Evolutionary conservation across 768 basidiomycete species (phyloP), one percentile per base, ranked within the genome.

Genomic region (Macrolepiota fuliginosa): DNA sequence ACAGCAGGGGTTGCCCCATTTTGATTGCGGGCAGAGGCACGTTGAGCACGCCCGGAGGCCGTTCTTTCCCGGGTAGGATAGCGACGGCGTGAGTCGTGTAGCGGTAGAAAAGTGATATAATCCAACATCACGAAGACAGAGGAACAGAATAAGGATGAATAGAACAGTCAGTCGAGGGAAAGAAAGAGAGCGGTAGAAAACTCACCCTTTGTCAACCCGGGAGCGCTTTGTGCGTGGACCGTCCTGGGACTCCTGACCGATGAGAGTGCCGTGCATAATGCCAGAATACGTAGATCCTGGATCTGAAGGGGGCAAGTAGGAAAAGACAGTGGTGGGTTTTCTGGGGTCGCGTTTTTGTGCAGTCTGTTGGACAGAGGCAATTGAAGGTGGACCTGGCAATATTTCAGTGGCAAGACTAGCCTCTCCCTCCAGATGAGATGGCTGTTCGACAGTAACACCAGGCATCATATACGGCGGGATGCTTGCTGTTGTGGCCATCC

Each of bases 201-300:
- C 86, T 73, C 73, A 90, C 91, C 83, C 81, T 81, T 89, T 89
- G 74, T 89, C 88, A 64, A 84, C 73, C 74, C 89, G 81, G 68
- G 87, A 79, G 67, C 90, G 85, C 77, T 93, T 91, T 71, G 86
- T 77, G 73, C 86, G 82, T 57, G 86, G 78, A 53, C 87, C 88
- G 62, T 88, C 87, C 66, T 82, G 73, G 69, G 87, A 85, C 69
- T 86, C 87, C 67, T 86, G 85, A 64, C 83, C 80, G 69, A 82
- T 79, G 65, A 87, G 79, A 70, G 88, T 83, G 63, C 84, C 83
- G 65, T 86, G 81, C 78, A 86, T 82, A 71, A 89, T 82, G 62
- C 88, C 90, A 72, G 89, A 86, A 79, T 92, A 94, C 25, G 92
- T 94, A 68, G 92, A 89, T 70, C 92, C 92, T 64, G 92, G 92